Evolutionary conservation across 768 basidiomycete species (phyloP).

Genomic region (Calocybe gangraenosa): DNA sequence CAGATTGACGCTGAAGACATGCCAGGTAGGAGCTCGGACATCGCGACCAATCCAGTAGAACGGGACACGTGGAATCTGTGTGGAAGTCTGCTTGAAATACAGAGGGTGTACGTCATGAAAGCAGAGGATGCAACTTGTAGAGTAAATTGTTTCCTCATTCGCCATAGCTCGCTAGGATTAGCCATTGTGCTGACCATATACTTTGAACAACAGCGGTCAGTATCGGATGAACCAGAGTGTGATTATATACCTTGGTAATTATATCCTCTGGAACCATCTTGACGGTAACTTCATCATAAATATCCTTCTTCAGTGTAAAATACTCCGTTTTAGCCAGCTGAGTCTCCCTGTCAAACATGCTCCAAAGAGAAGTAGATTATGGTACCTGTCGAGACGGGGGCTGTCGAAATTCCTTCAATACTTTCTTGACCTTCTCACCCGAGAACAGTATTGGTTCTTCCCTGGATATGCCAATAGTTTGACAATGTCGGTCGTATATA

Average conservation of each 20-base stretch:
- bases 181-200: conserved; percentile 90
- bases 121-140: conserved; percentile 82
- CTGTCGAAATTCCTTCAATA: conserved; percentile 57
- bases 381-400: conserved; percentile 41
- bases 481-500: conserved; percentile 89
- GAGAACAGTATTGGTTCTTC: conserved; percentile 87
- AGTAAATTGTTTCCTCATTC: conserved; percentile 96
- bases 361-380: not conserved
- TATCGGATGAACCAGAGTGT: not conserved
- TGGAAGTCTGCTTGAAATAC: conserved; percentile 79
- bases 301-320: conserved; percentile 71
- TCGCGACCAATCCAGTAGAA: conserved; percentile 85
- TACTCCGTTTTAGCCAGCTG: conserved; percentile 65
- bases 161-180: conserved; percentile 83
- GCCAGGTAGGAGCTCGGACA: conserved; percentile 92
- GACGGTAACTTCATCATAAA: conserved; percentile 79
- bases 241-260: conserved; percentile 68
- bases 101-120: conserved; percentile 90
- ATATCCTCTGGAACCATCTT: conserved; percentile 92
- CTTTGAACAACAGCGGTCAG: conserved; percentile 34
- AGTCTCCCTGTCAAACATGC: not conserved
- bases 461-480: conserved; percentile 64
- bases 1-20: conserved; percentile 14
- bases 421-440: conserved; percentile 78
- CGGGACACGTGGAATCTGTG: conserved; percentile 85